Evolutionary conservation across 1,284 basidiomycete species (phyloP).

Genomic region (Trichosporon coremiiforme): DNA sequence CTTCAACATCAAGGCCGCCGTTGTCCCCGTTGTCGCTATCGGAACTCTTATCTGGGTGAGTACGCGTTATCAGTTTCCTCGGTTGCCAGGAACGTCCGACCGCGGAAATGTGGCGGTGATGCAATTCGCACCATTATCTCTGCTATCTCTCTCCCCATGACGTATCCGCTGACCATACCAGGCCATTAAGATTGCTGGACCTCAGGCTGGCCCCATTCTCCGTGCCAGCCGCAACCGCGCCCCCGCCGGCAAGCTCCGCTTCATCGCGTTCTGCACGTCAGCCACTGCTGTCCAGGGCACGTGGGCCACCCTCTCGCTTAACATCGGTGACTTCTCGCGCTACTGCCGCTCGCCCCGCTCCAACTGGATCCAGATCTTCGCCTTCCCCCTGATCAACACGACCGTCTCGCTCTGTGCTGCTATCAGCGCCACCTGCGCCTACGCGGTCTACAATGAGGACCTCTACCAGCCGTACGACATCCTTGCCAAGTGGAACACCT

Average conservation of each 20-base stretch:
- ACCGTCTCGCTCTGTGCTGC: conserved; percentile 63
- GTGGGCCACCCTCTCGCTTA: conserved; percentile 61
- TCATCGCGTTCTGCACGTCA: conserved; percentile 46
- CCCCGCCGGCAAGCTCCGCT: conserved; percentile 38
- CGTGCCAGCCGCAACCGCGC: conserved; percentile 33
- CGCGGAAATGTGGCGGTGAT: not conserved
- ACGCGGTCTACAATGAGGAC: conserved; percentile 64
- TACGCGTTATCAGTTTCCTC: conserved; percentile 57
- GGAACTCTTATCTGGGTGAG: conserved; percentile 70
- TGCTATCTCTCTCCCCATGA: not conserved
- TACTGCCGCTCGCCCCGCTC: conserved; percentile 51
- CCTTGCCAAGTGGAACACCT: conserved; percentile 67
- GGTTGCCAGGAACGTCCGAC: not conserved
- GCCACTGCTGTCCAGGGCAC: conserved; percentile 45
- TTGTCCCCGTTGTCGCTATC: conserved; percentile 69
- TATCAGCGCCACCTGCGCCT: conserved; percentile 64
- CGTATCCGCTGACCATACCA: not conserved
- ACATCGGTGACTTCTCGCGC: conserved; percentile 66
- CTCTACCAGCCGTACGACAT: conserved; percentile 51
- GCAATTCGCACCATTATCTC: not conserved
- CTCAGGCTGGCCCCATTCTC: conserved; percentile 24
- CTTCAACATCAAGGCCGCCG: conserved; percentile 67
- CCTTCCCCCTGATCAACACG: conserved; percentile 68
- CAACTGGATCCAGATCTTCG: conserved; percentile 66
- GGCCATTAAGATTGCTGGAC: conserved; percentile 42